Conservation (phyloP, 768 basidiomycete species). For the Rhodotorula paludigena region DNA sequence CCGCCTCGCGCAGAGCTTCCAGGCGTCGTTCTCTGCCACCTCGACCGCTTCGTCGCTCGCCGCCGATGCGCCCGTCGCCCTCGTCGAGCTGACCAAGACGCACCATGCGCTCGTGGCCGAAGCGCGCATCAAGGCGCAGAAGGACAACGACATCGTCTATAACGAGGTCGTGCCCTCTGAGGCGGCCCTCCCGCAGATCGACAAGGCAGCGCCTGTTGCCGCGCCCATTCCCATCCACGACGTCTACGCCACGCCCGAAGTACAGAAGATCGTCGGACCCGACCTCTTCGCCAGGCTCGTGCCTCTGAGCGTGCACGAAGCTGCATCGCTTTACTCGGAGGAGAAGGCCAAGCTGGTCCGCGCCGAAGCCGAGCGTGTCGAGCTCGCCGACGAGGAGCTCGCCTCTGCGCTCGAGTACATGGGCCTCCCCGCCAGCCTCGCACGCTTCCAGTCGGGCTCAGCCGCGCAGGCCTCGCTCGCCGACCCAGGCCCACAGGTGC, state of each 20-base stretch:
- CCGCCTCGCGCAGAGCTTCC: constrained; percentile 64
- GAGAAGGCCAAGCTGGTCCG: constrained; percentile 95
- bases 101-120: constrained; percentile 74
- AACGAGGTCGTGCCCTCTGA: constrained; percentile 77
- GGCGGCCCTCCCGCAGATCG: constrained; percentile 72
- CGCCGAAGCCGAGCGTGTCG: constrained; percentile 78
- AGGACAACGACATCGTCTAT: constrained; percentile 96
- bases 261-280: constrained; percentile 87
- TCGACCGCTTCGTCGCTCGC: constrained; percentile 63
- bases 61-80: constrained; percentile 71
- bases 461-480: constrained; percentile 51
- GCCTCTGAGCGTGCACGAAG: constrained; percentile 90
- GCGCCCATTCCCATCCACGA: constrained; percentile 88
- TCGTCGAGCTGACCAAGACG: constrained; percentile 75
- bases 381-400: constrained; percentile 73
- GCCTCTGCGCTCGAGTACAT: constrained; percentile 73
- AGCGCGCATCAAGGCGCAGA: constrained; percentile 65
- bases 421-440: constrained; percentile 66
- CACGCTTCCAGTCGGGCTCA: constrained; percentile 65
- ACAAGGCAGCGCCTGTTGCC: constrained; percentile 69
- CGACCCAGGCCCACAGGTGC: constrained; percentile 56
- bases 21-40: constrained; percentile 56
- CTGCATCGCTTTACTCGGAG: constrained; percentile 92
- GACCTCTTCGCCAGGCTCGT: constrained; percentile 83
- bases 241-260: constrained; percentile 80